Conservation (phyloP, 192 early-diverging fungal genomes). For the Globomyces pollinis-pini region DNA sequence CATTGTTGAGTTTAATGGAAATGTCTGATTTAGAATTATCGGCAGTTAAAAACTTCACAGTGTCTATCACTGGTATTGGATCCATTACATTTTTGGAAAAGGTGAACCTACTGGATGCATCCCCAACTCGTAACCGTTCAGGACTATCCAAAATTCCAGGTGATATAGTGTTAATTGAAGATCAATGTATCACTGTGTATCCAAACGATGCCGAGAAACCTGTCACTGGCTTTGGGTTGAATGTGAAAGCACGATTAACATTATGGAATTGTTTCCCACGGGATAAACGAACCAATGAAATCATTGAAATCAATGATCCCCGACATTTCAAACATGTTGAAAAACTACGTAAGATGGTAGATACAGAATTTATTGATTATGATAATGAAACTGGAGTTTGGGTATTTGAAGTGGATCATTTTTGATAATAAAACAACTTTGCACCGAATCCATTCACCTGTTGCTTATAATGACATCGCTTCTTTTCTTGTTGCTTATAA, state of each 20-base stretch:
- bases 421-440: conserved; percentile 75
- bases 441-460: too few species aligned
- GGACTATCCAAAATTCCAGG: conserved; percentile 65
- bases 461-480: too few species aligned
- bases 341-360: conserved; percentile 60
- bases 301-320: conserved; percentile 60
- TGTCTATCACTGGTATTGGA: conserved; percentile 63
- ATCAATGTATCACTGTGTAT: conserved; percentile 69
- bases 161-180: conserved; percentile 64
- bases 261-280: conserved; percentile 75
- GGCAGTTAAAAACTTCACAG: conserved; percentile 64
- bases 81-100: conserved; percentile 67
- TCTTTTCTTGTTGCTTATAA: too few species aligned
- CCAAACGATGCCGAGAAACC: conserved; percentile 73
- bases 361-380: conserved; percentile 76
- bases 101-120: conserved; percentile 68
- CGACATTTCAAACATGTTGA: conserved; percentile 58
- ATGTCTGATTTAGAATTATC: conserved; percentile 64
- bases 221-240: conserved; percentile 75
- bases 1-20: conserved; percentile 58
- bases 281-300: conserved; percentile 66
- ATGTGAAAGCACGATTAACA: conserved; percentile 73
- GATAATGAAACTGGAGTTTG: conserved; percentile 66
- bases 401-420: conserved; percentile 86
- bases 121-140: conserved; percentile 34